A percentile compares a stretch with the other conserved stretches of the same genome.
Conservation (phyloP, 768 basidiomycete species). For the Panus rudis region DNA sequence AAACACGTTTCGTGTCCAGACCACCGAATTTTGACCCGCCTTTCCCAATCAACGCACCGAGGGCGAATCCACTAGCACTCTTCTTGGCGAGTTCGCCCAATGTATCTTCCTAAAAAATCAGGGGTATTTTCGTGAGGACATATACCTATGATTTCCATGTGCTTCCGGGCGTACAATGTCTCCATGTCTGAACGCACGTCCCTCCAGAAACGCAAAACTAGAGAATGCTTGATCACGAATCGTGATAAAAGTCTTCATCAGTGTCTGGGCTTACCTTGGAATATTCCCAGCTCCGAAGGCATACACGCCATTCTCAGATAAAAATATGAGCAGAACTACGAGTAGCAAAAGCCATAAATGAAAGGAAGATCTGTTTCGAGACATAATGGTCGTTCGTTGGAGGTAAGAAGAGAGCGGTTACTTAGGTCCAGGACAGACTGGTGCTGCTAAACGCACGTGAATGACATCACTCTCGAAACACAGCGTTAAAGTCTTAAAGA, state of each 20-base stretch:
- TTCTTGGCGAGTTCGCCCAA: conserved; percentile 56
- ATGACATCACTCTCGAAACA: too few species aligned
- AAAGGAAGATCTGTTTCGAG: too few species aligned
- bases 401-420: too few species aligned
- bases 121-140: background rate
- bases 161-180: conserved; percentile 58
- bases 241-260: background rate
- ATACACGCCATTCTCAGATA: conserved; percentile 51
- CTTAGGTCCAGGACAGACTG: too few species aligned
- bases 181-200: conserved; percentile 80
- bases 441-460: too few species aligned
- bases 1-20: conserved; percentile 78
- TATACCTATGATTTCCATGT: conserved; percentile 13
- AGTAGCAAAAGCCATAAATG: conserved; percentile 31
- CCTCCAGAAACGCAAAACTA: conserved; percentile 83
- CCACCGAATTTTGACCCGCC: conserved; percentile 64
- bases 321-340: conserved; percentile 47
- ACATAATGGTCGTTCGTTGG: too few species aligned
- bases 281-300: conserved; percentile 88
- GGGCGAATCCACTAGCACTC: conserved; percentile 49
- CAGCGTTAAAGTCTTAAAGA: too few species aligned
- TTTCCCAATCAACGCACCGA: conserved; percentile 48
- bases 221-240: background rate
- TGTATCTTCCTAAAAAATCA: conserved; percentile 54
- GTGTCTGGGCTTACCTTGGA: conserved; percentile 32